Percentiles rank a stretch among this genome's conserved stretches.
Evolutionary conservation across 148 eudicot genomes (phyloP).

Genomic region (Arctostaphylos glauca): DNA sequence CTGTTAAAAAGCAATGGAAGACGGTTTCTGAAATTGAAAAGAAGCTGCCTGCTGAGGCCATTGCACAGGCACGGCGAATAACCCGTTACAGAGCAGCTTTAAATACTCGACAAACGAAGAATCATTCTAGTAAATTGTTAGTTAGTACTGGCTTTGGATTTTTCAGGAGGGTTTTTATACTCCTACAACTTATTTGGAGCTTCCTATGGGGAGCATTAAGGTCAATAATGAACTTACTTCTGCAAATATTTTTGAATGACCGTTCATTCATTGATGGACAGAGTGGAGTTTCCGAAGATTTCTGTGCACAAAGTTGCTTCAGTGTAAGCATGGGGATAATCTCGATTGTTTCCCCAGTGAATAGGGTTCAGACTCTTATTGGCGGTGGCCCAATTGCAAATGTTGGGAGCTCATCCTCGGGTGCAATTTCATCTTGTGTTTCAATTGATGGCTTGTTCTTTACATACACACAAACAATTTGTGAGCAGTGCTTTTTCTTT

Average conservation of each 20-base stretch:
- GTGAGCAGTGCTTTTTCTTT: slow-evolving; percentile 44
- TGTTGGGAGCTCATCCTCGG: slow-evolving; percentile 31
- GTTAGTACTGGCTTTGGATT: slow-evolving; percentile 19
- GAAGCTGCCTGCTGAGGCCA: slow-evolving; percentile 63
- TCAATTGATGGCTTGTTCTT: slow-evolving; percentile 34
- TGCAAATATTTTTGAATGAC: slow-evolving; percentile 22
- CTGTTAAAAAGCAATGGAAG: slow-evolving; percentile 48
- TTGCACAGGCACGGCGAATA: slow-evolving; percentile 68
- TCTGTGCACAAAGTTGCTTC: slow-evolving; percentile 35
- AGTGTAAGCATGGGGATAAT: slow-evolving; percentile 49
- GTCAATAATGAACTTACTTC: slow-evolving; percentile 22
- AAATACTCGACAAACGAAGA: slow-evolving; percentile 23
- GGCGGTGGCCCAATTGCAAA: slow-evolving; percentile 28
- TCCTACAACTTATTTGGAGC: slow-evolving; percentile 43
- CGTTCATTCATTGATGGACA: slow-evolving; percentile 18
- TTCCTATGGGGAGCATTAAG: slow-evolving; percentile 29
- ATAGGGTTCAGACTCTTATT: slow-evolving; percentile 28
- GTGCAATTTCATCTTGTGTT: slow-evolving; percentile 39
- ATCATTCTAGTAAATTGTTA: slow-evolving; percentile 13
- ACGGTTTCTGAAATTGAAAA: slow-evolving; percentile 62
- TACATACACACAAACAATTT: slow-evolving; percentile 39
- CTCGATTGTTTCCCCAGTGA: slow-evolving; percentile 42
- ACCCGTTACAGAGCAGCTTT: slow-evolving; percentile 49
- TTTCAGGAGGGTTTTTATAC: slow-evolving; percentile 33
- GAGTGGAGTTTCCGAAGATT: slow-evolving; percentile 29